phyloP scores from a whole-genome alignment of 768 basidiomycete species.

The Trichaptum fuscoviolaceum region DNA sequence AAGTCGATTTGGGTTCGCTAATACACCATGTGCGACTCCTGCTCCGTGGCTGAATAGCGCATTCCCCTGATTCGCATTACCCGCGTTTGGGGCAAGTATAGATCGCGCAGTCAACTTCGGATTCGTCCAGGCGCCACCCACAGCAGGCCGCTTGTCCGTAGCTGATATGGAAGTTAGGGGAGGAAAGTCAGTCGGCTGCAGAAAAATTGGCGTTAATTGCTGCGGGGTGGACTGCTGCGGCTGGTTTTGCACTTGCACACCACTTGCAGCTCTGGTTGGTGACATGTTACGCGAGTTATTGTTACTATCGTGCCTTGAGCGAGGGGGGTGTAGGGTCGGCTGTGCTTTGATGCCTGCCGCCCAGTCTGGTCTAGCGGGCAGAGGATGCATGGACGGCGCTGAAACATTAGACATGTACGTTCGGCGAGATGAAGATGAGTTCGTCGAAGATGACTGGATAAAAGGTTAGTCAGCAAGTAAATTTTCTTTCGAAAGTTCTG shows the following conservation, averaged over 20 bases:
- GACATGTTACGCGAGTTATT: slow-evolving; percentile 33
- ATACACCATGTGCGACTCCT: neutral
- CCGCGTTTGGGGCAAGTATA: slow-evolving; percentile 19
- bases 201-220: slow-evolving; percentile 32
- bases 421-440: slow-evolving; percentile 74
- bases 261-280: slow-evolving; percentile 27
- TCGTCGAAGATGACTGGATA: slow-evolving; percentile 63
- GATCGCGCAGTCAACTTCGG: slow-evolving; percentile 43
- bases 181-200: slow-evolving; percentile 65
- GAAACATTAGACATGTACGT: slow-evolving; percentile 73
- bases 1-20: slow-evolving; percentile 21
- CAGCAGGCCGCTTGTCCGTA: slow-evolving; percentile 47
- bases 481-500: slow-evolving; percentile 8
- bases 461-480: slow-evolving; percentile 14
- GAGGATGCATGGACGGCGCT: slow-evolving; percentile 55
- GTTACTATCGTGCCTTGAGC: slow-evolving; percentile 48
- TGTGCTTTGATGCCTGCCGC: slow-evolving; percentile 80
- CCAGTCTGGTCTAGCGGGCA: slow-evolving; percentile 85
- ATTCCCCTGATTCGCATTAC: slow-evolving; percentile 22
- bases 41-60: slow-evolving; percentile 33
- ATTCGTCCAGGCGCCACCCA: slow-evolving; percentile 69
- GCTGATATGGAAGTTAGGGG: slow-evolving; percentile 48
- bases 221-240: slow-evolving; percentile 30
- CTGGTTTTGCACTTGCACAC: slow-evolving; percentile 21
- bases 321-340: slow-evolving; percentile 50